phyloP scores from a whole-genome alignment of 805 yeast genomes.

The Nakazawaea populi region DNA sequence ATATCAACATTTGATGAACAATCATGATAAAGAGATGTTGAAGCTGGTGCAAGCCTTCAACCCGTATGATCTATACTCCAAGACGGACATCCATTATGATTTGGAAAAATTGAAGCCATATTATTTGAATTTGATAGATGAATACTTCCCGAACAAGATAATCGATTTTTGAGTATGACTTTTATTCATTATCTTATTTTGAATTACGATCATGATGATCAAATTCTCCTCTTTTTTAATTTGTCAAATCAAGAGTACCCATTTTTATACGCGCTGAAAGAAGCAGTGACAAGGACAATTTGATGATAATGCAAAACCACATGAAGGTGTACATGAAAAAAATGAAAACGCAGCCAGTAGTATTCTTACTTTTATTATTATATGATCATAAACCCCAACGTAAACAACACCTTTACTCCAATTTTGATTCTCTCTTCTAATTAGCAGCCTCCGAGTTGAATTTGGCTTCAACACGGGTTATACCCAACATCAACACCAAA shows the following conservation, averaged over 20 bases:
- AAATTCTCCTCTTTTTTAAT: too few relatives aligned
- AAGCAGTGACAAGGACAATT: too few relatives aligned
- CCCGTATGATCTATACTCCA: slow-evolving; percentile 64
- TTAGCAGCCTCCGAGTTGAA: background rate
- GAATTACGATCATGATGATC: too few relatives aligned
- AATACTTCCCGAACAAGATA: slow-evolving; percentile 51
- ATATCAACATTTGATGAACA: slow-evolving; percentile 57
- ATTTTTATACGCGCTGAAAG: too few relatives aligned
- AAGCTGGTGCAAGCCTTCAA: slow-evolving; percentile 62
- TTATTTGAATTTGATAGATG: slow-evolving; percentile 58
- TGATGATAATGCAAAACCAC: too few relatives aligned
- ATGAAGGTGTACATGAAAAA: too few relatives aligned
- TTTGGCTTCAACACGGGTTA: slow-evolving; percentile 5
- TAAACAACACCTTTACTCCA: too few relatives aligned
- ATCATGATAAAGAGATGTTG: slow-evolving; percentile 53
- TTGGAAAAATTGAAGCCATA: slow-evolving; percentile 49
- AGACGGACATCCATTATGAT: slow-evolving; percentile 42
- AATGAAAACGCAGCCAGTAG: too few relatives aligned
- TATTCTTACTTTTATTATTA: background rate
- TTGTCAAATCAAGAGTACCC: too few relatives aligned
- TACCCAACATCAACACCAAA: slow-evolving; percentile 1
- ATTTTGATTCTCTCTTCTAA: too few relatives aligned
- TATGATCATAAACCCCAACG: too few relatives aligned
- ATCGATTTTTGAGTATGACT: slow-evolving; percentile 42
- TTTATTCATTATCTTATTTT: background rate